Evolutionary conservation across 495 filamentous ascomycete species (phyloP).

Genomic region (Cetradonia linearis): DNA sequence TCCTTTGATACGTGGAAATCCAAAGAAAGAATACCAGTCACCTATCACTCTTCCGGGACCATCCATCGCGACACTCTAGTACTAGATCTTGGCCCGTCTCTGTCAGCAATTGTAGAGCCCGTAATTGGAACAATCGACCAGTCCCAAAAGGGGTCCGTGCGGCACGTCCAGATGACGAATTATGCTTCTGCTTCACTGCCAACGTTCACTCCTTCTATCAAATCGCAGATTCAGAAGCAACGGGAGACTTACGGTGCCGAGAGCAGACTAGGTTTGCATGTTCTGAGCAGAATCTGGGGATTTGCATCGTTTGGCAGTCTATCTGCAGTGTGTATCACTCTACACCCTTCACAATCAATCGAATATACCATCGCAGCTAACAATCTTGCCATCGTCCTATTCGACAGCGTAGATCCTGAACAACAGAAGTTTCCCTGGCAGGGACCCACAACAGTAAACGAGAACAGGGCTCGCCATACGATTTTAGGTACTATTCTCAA

Average conservation of each 20-base stretch:
- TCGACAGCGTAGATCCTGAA: constrained; percentile 27
- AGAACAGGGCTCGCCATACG: constrained; percentile 14
- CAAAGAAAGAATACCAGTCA: neutral
- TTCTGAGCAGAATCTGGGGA: constrained; percentile 41
- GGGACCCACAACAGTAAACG: neutral
- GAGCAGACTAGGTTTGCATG: constrained; percentile 37
- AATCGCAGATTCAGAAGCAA: neutral
- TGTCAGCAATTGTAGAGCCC: neutral
- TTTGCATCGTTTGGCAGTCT: constrained; percentile 35
- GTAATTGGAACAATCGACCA: neutral
- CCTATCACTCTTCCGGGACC: constrained; percentile 1
- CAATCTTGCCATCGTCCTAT: constrained; percentile 33
- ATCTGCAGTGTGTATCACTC: constrained; percentile 34
- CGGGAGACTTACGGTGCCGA: constrained; percentile 33
- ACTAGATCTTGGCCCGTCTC: neutral
- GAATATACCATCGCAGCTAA: constrained; percentile 39
- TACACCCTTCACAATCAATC: constrained; percentile 44
- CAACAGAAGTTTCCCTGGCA: constrained; percentile 23
- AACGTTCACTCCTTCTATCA: neutral
- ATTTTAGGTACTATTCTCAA: constrained; percentile 4
- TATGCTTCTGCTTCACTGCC: neutral
- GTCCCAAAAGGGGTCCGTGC: neutral
- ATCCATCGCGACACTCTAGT: neutral
- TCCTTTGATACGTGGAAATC: constrained; percentile 4
- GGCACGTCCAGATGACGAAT: neutral